Evolutionary conservation across 148 eudicot genomes (phyloP).

Genomic region (Rhododendron mucronatum): DNA sequence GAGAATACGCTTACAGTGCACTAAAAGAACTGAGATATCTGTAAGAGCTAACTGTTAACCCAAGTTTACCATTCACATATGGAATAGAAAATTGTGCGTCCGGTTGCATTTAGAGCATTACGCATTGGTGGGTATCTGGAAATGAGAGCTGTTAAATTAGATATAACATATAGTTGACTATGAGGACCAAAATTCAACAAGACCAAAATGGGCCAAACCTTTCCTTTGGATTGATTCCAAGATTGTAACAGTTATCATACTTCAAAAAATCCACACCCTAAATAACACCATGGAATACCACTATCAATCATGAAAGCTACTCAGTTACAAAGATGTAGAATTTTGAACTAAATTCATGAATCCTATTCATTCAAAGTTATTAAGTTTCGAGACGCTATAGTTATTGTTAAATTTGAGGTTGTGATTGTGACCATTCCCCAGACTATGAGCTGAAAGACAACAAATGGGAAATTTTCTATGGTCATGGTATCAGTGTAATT

Average conservation of each 20-base stretch:
- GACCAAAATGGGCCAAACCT: slow-evolving; percentile 37
- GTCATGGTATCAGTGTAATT: not conserved
- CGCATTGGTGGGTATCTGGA: slow-evolving; percentile 96
- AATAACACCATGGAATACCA: slow-evolving; percentile 5
- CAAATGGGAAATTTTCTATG: not conserved
- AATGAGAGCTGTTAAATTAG: slow-evolving; percentile 7
- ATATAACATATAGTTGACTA: not conserved
- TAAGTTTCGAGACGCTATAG: not conserved
- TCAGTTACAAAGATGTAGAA: not conserved
- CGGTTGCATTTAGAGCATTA: slow-evolving; percentile 77
- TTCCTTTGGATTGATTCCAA: slow-evolving; percentile 66
- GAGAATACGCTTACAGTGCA: not conserved
- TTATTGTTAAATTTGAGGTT: no score
- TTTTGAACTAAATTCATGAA: not conserved
- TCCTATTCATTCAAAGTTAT: not conserved
- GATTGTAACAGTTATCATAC: slow-evolving; percentile 93
- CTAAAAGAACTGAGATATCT: not conserved
- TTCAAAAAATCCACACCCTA: slow-evolving; percentile 91
- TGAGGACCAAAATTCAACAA: not conserved
- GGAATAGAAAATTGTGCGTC: slow-evolving; percentile 74
- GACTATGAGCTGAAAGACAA: not conserved
- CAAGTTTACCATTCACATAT: slow-evolving; percentile 80
- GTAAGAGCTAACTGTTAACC: not conserved
- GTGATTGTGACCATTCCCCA: not conserved
- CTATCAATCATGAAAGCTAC: not conserved